Base-by-base conservation (phyloP, 257 asterid genomes). In the Gentiana macrophylla region DNA sequence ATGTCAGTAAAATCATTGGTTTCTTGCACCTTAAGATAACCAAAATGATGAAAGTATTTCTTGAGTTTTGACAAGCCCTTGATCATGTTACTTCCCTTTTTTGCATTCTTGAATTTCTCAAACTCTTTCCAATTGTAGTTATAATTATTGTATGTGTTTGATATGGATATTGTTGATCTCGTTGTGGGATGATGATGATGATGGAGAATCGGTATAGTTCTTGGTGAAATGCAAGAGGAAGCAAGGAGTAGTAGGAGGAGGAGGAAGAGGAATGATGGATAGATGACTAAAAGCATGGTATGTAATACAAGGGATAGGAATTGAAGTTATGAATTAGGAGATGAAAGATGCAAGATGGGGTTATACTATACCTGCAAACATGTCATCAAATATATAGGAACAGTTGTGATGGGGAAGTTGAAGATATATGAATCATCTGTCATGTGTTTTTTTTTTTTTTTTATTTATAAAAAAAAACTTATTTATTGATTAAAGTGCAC, bases 61-160 rank as follows among this genome's bases (percentile, higher is more conserved):
- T 81, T 89, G 67, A 89, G 83, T 12, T 79, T 57, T 1, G 86
- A 79, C 34, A 83, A 75, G 37, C 86, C 82, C 6, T 56, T 12
- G 52, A 80, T 12, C 24, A 24, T 24, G 37, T 50, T 49, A 65
- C 65, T 80, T 52, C 90, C 93, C 59, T 62, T 78, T 38, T 57
- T 60, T 3, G 79, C 82, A 33, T 70, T 64, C n/a, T 45, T 54
- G 43, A 81, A 62, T 9, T 15, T 70, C 11, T 58, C 68, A 59
- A 83, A 79, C 6, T 75, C 81, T 36, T 69, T 78, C 94, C 89
- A 83, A 13, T 64, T 55, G 61, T 64, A 34, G 53, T 41, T 49
- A n/a, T 55, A 8, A 12, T 15, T 6, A 33, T 32, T 8, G 36
- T 53, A 12, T 66, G 47, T 4, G 6, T 32, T 35, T 67, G 64